Evolutionary conservation across 2,329 filamentous ascomycete species (phyloP).

Genomic region (Hortaea werneckii): DNA sequence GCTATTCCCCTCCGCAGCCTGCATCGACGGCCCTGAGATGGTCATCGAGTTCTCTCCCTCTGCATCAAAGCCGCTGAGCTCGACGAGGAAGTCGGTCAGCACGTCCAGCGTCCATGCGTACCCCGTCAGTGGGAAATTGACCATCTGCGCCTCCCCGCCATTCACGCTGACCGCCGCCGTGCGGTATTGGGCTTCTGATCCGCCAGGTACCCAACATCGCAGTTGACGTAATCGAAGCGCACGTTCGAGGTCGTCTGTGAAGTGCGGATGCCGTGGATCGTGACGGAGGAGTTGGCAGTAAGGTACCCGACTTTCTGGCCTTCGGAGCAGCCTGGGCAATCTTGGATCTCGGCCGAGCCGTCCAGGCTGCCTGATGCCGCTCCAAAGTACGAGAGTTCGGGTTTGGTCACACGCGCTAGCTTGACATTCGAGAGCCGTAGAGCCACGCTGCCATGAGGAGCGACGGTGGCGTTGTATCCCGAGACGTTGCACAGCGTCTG

Average conservation of each 20-base stretch:
- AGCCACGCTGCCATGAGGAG: background rate
- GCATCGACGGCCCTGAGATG: constrained; percentile 4
- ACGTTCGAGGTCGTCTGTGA: constrained; percentile 23
- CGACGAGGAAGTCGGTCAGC: constrained; percentile 13
- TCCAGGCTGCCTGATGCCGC: constrained; percentile 22
- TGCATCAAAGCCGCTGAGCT: constrained; percentile 17
- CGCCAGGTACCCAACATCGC: constrained; percentile 30
- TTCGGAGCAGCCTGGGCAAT: constrained; percentile 26
- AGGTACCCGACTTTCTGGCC: constrained; percentile 27
- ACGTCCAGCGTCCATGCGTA: constrained; percentile 30
- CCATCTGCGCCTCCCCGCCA: constrained; percentile 24
- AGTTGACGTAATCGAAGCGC: constrained; percentile 32
- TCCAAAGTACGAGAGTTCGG: constrained; percentile 16
- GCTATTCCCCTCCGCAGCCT: background rate
- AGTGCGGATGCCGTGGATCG: constrained; percentile 20
- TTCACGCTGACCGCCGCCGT: constrained; percentile 31
- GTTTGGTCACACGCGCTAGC: background rate
- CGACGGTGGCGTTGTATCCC: background rate
- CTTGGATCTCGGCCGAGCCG: constrained; percentile 20
- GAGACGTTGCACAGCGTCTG: background rate
- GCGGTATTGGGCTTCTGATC: constrained; percentile 21
- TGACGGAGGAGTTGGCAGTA: constrained; percentile 14
- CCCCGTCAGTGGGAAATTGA: constrained; percentile 26
- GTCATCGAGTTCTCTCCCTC: background rate
- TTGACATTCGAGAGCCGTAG: background rate